Evolutionary conservation across 768 basidiomycete species (phyloP), one percentile per base, ranked within the genome.

Genomic region (Trametes villosa): DNA sequence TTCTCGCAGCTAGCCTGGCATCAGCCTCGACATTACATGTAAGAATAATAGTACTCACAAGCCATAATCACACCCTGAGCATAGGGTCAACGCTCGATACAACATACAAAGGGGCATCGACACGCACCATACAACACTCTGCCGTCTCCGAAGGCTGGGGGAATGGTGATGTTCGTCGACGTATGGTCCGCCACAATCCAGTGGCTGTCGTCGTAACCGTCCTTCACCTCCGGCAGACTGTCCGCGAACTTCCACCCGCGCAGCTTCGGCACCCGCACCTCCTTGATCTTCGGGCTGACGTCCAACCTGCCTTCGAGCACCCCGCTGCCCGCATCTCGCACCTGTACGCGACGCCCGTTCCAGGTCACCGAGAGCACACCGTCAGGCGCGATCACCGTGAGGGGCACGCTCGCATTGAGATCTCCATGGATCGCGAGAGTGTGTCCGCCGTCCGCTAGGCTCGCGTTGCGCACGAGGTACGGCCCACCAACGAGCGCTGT

Each of bases 131-230:
- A 93, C 31, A 94, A 74, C 13, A 92, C 76, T 36, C 88, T 78
- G 1, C 89, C 89, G 63, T 91, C 88, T 1, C 89, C 89, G 62
- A 88, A 89, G 58, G 82, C 76, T 3, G 88, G 88, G 65, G 84
- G 83, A 51, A 79, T 78, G 1, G 89, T 88, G 58, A 88, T 86
- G 63, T 89, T 91, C 24, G 92, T 92, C 22, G 78, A 80, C 15
- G 81, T 89, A 60, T 86, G 86, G 66, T 91, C 80, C 18, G 90
- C 92, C 57, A 79, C 66, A 9, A 77, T 79, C 92, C 91, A 94
- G 3, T 66, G 57, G 2, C 75, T 72, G 71, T 94, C 92, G 63
- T 85, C 81, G 69, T 86, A 94, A 13, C 62, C 70, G 0, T 64
- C 48, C 41, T 73, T 71, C 18, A 88, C 79, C 74, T 94, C 93